phyloP scores from a whole-genome alignment of 352 stramenopile species.

The Globisporangium nagaii region DNA sequence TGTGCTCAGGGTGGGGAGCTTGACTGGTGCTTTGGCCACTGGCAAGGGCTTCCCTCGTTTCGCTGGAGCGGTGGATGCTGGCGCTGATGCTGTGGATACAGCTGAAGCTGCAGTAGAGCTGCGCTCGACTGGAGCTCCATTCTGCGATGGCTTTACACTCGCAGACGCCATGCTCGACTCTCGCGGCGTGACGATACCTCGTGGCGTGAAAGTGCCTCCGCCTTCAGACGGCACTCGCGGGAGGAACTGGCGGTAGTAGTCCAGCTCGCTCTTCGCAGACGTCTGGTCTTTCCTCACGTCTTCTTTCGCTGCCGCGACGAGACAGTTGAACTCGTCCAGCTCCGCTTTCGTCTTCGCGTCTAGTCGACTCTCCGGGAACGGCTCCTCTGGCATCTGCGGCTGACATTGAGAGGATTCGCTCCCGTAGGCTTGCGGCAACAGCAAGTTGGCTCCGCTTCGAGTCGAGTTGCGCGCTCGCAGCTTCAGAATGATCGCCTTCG shows the following conservation, averaged over 20 bases:
- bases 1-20: constrained; percentile 2
- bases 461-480: constrained; percentile 19
- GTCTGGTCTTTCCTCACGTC: constrained; percentile 23
- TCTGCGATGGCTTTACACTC: not conserved
- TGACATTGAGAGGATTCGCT: too few species aligned
- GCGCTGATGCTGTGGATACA: not conserved
- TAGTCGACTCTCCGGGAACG: constrained; percentile 26
- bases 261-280: constrained; percentile 42
- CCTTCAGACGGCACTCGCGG: constrained; percentile 12
- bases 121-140: not conserved
- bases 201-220: not conserved
- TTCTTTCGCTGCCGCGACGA: constrained; percentile 41
- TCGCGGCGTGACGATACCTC: not conserved
- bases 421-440: not conserved
- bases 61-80: not conserved
- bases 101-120: not conserved
- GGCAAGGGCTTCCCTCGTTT: not conserved
- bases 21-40: not conserved
- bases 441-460: not conserved
- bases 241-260: constrained; percentile 51
- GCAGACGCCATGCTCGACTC: not conserved
- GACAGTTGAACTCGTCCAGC: constrained; percentile 45
- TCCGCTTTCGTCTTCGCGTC: constrained; percentile 31
- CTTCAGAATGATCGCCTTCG: constrained; percentile 31
- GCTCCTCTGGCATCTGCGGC: constrained; percentile 8